phyloP scores from a whole-genome alignment of 768 basidiomycete species.

The Lanmaoa pseudosensibilis region DNA sequence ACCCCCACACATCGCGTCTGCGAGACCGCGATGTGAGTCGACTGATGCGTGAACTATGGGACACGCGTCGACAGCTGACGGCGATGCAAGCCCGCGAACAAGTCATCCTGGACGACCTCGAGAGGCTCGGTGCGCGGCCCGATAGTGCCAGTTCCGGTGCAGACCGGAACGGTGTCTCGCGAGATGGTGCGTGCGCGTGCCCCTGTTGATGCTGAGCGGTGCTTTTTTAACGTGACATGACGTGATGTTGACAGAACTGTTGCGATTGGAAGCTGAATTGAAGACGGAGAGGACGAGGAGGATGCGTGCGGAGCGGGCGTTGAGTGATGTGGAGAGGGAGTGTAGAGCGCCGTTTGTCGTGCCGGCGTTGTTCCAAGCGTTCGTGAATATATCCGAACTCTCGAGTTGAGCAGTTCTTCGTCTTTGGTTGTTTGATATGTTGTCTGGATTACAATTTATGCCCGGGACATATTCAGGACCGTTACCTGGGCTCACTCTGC shows the following conservation, averaged over 20 bases:
- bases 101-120: conserved; percentile 24
- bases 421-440: not conserved
- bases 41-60: conserved; percentile 30
- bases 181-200: conserved; percentile 17
- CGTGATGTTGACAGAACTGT: conserved; percentile 9
- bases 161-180: not conserved
- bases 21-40: conserved; percentile 1
- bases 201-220: not conserved
- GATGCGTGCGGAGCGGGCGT: conserved; percentile 42
- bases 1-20: not conserved
- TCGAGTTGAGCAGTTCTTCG: conserved; percentile 25
- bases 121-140: conserved; percentile 10
- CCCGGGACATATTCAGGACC: not conserved
- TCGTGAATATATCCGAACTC: conserved; percentile 48
- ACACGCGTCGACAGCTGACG: conserved; percentile 26
- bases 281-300: conserved; percentile 37
- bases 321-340: conserved; percentile 52
- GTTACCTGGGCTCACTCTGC: not conserved
- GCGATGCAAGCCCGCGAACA: conserved; percentile 27
- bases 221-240: not conserved
- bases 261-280: conserved; percentile 37
- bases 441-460: not conserved
- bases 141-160: not conserved
- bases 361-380: conserved; percentile 55
- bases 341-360: conserved; percentile 55